Conservation (phyloP, 1,284 basidiomycete genomes). For the Tremellales sp. region DNA sequence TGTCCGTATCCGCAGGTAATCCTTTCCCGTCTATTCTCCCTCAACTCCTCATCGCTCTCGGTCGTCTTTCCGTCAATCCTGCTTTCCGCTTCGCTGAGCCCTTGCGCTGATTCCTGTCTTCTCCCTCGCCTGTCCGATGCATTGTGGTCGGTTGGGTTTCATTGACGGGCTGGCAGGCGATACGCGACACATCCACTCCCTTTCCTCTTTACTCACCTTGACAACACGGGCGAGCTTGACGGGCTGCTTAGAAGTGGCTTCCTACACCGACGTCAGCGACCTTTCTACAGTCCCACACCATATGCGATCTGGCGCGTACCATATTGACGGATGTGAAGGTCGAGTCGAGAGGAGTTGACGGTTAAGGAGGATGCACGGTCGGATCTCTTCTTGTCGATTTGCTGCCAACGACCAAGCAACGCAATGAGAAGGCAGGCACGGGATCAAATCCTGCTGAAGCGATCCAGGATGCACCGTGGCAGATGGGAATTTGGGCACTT, state of each 20-base stretch:
- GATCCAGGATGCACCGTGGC: constrained; percentile 4
- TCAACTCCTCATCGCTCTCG: too few species aligned
- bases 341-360: neutral
- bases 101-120: too few species aligned
- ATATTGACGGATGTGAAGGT: constrained; percentile 22
- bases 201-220: constrained; percentile 60
- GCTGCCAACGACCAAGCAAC: too few species aligned
- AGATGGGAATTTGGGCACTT: constrained; percentile 1
- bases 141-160: too few species aligned
- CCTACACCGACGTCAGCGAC: constrained; percentile 55
- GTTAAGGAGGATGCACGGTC: neutral
- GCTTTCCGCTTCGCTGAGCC: too few species aligned
- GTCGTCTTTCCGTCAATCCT: too few species aligned
- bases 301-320: constrained; percentile 17
- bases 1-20: too few species aligned
- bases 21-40: too few species aligned
- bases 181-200: too few species aligned
- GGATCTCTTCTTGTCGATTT: too few species aligned
- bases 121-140: too few species aligned
- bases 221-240: constrained; percentile 95
- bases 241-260: constrained; percentile 68
- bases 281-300: neutral
- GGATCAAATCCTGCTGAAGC: neutral
- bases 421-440: neutral
- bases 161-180: too few species aligned